These are phyloP conservation scores for Endotrypanum monterogeii DNA, from an alignment of 208 protist species.

Conservation along the genomic window DNA sequence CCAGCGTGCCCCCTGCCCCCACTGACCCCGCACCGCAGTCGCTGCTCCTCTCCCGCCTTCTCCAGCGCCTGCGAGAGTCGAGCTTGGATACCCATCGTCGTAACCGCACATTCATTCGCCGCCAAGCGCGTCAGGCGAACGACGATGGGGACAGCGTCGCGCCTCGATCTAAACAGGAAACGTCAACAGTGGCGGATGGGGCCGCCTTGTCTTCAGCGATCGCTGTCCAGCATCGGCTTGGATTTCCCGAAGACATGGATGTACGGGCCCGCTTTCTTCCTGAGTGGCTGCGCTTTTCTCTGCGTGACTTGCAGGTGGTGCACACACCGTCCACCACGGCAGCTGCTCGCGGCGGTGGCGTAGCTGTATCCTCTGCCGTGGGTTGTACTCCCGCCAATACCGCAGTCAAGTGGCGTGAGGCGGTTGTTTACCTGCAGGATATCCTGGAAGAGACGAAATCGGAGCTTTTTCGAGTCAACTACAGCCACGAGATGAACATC, in stretches of 20 bases:
- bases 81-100: conserved; percentile 24
- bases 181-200: background rate
- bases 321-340: conserved; percentile 3
- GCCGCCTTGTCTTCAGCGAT: background rate
- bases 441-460: conserved; percentile 28
- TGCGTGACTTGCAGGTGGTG: conserved; percentile 35
- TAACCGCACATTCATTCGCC: conserved; percentile 4
- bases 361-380: background rate
- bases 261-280: conserved; percentile 31
- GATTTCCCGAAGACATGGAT: conserved; percentile 25
- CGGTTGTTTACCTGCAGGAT: conserved; percentile 34
- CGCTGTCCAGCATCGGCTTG: conserved; percentile 23
- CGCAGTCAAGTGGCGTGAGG: conserved; percentile 35
- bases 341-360: background rate
- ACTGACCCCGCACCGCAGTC: conserved; percentile 4
- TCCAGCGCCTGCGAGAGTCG: conserved; percentile 31
- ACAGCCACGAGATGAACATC: conserved; percentile 42
- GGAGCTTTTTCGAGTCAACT: conserved; percentile 40
- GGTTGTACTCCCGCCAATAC: conserved; percentile 5
- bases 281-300: conserved; percentile 29
- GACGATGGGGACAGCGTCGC: background rate
- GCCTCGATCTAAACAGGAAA: background rate
- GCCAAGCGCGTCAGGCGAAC: conserved; percentile 1
- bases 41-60: conserved; percentile 21
- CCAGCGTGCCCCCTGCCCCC: background rate